Base-by-base conservation (phyloP, 805 yeast genomes). In the Saccharomycopsis sp. region DNA sequence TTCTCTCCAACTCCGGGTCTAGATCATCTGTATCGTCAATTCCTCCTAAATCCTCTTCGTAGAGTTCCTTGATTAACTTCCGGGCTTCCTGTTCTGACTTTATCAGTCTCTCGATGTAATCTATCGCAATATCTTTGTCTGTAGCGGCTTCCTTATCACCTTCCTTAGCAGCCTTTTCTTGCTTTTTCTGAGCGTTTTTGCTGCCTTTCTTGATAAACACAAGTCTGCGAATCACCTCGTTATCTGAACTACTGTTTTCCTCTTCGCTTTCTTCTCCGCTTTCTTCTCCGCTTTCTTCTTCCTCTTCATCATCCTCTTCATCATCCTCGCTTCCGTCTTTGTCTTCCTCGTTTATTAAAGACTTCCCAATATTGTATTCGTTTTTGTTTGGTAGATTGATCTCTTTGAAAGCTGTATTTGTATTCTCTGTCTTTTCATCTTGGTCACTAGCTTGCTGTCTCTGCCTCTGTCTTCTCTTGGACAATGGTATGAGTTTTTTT, bases 1-100 rank as follows among this genome's bases (percentile, higher is more conserved):
- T 89, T 89, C 67, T 83, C 89, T 64, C 84, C 83, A 3, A 89
- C 79, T 0, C 79, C 0, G 85, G 82, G 57, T 83, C 83, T 3
- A 79, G 44, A 40, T 77, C 82, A 63, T 85, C 89, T 0, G 85
- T 79, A 63, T 85, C 91, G 62, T 84, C 87, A 0, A 80, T 65
- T 0, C 64, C 74, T 2, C 66, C 68, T 20, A 64, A 56, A 50
- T 68, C 65, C 16, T 68, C 69, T 16, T 66, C 75, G 58, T 62
- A 66, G 54, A 62, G 65, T 20, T 40, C 41, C 47, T 40, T 57
- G 9, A 54, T 41, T 18, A 51, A 37, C 71, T 72, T 54, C 67
- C 69, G 50, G 68, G 77, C 46, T 68, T 67, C 40, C 65, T 61
- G 52, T 65, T 61, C 63, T 52, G 66, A 53, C 52, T 64, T 56